phyloP scores from a whole-genome alignment of 164 flowering plant genomes.

The Macadamia integrifolia region DNA sequence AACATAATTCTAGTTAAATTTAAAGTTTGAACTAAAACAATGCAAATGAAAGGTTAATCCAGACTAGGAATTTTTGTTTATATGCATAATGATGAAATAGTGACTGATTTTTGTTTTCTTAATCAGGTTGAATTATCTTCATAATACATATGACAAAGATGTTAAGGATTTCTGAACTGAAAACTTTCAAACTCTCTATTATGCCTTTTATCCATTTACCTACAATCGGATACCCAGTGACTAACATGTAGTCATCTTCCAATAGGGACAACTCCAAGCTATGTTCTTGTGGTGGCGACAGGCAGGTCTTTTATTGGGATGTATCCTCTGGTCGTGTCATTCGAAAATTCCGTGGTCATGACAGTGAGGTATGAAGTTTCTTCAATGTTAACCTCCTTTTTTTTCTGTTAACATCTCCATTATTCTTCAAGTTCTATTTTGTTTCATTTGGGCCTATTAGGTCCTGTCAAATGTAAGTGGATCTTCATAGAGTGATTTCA shows the following conservation, averaged over 20 bases:
- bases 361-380: conserved; percentile 86
- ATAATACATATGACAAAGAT: too few relatives aligned
- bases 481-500: not conserved
- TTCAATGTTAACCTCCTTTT: not conserved
- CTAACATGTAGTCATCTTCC: conserved; percentile 5
- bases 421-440: not conserved
- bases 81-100: too few relatives aligned
- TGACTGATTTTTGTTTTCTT: too few relatives aligned
- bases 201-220: not conserved
- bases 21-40: too few relatives aligned
- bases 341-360: conserved; percentile 88
- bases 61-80: too few relatives aligned
- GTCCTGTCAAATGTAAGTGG: not conserved
- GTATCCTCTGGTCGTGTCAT: conserved; percentile 79
- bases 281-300: conserved; percentile 86
- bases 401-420: not conserved
- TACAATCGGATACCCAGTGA: not conserved
- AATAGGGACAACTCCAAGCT: conserved; percentile 84
- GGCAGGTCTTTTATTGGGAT: conserved; percentile 92
- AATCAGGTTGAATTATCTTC: too few relatives aligned
- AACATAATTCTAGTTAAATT: too few relatives aligned
- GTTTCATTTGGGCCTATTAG: not conserved
- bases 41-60: too few relatives aligned
- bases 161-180: too few relatives aligned
- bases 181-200: not conserved